phyloP scores from a whole-genome alignment of 257 asterid species.

The Solanum chiquidenum region DNA sequence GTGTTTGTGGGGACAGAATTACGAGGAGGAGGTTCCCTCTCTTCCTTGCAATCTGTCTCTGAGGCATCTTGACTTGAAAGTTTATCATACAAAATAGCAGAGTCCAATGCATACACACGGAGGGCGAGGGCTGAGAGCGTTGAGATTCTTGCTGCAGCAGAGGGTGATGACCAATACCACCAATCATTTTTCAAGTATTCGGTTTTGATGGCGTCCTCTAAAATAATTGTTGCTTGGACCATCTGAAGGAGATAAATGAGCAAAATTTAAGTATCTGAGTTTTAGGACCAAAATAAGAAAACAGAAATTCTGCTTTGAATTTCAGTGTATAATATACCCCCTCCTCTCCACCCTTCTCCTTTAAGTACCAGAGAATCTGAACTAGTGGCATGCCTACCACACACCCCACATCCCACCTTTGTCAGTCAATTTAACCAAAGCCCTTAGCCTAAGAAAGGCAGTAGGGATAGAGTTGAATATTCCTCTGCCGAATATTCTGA shows the following conservation, averaged over 20 bases:
- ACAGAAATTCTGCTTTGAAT: neutral
- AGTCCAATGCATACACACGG: conserved; percentile 66
- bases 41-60: conserved; percentile 24
- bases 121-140: conserved; percentile 78
- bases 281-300: neutral
- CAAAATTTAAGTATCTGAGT: neutral
- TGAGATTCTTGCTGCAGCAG: conserved; percentile 71
- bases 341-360: neutral
- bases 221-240: conserved; percentile 60
- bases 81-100: conserved; percentile 68
- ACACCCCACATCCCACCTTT: neutral
- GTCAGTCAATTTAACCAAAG: neutral
- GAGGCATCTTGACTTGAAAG: conserved; percentile 21
- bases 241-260: conserved; percentile 38
- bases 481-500: neutral
- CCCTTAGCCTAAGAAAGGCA: neutral
- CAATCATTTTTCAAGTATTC: conserved; percentile 59
- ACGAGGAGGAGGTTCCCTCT: conserved; percentile 28
- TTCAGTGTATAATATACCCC: neutral
- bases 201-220: conserved; percentile 71
- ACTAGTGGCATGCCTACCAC: neutral
- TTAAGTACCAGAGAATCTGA: neutral
- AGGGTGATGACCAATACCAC: conserved; percentile 97
- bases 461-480: neutral
- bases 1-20: conserved; percentile 23